Evolutionary conservation across 331 rosid species (phyloP).

Genomic region (Quercus lobata): DNA sequence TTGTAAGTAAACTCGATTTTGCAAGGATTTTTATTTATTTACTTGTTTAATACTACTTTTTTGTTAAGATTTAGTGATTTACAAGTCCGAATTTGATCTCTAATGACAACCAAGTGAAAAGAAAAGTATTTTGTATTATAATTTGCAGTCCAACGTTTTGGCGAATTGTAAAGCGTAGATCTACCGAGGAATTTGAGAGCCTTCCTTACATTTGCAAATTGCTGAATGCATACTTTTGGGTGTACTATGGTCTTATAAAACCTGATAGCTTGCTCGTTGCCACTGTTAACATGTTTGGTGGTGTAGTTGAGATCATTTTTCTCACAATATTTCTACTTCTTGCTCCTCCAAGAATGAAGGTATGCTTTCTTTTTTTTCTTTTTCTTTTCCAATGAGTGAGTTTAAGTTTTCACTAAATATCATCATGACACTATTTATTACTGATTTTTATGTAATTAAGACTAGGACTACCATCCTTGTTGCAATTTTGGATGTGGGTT

Average conservation of each 20-base stretch:
- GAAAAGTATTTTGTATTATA: background rate
- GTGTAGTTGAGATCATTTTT: conserved; percentile 29
- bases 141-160: conserved; percentile 50
- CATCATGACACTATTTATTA: background rate
- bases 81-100: background rate
- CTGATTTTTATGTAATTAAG: background rate
- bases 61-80: too few relatives aligned
- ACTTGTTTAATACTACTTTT: background rate
- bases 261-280: conserved; percentile 52
- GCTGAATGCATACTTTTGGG: conserved; percentile 61
- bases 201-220: conserved; percentile 69
- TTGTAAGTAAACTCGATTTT: conserved; percentile 31
- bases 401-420: background rate
- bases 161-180: conserved; percentile 38
- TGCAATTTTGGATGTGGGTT: conserved; percentile 28
- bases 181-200: conserved; percentile 63
- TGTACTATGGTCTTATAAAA: conserved; percentile 61
- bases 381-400: background rate
- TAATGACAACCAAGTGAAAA: background rate
- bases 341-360: conserved; percentile 40
- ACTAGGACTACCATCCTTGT: conserved; percentile 34
- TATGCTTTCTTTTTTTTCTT: background rate
- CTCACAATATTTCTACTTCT: conserved; percentile 25
- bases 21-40: background rate
- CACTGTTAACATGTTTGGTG: conserved; percentile 34